Conservation (phyloP, 805 yeast species). For the Kluyveromyces siamensis region DNA sequence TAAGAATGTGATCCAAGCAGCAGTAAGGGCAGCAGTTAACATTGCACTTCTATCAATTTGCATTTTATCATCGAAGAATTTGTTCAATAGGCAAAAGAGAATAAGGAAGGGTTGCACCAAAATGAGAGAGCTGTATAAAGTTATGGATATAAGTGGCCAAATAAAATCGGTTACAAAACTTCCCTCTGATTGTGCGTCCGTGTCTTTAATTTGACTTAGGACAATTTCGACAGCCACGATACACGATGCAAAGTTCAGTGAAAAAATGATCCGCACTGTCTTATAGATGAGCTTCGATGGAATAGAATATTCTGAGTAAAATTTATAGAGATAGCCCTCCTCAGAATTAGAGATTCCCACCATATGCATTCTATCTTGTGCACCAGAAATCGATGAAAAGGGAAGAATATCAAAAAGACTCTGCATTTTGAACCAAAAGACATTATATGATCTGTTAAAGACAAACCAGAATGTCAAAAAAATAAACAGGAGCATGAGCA, state of each 20-base stretch:
- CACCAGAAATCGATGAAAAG: constrained; percentile 2
- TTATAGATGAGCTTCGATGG: constrained; percentile 16
- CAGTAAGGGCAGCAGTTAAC: constrained; percentile 11
- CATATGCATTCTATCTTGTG: constrained; percentile 7
- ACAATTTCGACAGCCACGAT: constrained; percentile 24
- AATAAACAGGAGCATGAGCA: neutral
- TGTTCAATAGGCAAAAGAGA: constrained; percentile 19
- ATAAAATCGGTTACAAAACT: constrained; percentile 15
- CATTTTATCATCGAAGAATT: constrained; percentile 22
- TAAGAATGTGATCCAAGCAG: constrained; percentile 9
- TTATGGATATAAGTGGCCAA: constrained; percentile 22
- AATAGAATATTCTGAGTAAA: constrained; percentile 24
- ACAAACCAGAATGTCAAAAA: constrained; percentile 4
- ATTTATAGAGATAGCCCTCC: constrained; percentile 18
- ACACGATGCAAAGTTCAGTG: constrained; percentile 21
- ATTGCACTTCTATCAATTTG: constrained; percentile 16
- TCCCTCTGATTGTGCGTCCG: constrained; percentile 11
- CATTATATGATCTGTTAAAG: constrained; percentile 12
- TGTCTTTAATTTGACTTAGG: constrained; percentile 24
- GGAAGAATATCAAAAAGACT: constrained; percentile 17
- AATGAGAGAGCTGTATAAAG: constrained; percentile 16
- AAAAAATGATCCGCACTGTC: constrained; percentile 17
- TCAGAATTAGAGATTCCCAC: constrained; percentile 3
- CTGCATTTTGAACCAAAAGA: constrained; percentile 17
- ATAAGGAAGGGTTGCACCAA: constrained; percentile 25